phyloP scores from a whole-genome alignment of 169 alveolate species.

The Cryptosporidium andersoni region DNA sequence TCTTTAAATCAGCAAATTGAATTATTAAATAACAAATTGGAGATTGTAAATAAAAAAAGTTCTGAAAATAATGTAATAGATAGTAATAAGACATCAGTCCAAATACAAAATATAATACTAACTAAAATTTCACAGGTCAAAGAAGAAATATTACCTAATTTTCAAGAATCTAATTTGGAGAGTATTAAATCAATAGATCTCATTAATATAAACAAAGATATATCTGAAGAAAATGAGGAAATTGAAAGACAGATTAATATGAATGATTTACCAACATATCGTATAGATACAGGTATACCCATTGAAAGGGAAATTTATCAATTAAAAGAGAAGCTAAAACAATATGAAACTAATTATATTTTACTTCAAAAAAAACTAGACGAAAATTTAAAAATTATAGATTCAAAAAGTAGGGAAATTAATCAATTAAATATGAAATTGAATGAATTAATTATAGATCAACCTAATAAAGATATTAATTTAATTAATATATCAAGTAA shows the following conservation, averaged over 20 bases:
- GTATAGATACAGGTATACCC: conserved; percentile 44
- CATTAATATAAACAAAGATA: conserved; percentile 18
- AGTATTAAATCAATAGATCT: conserved; percentile 29
- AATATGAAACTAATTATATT: conserved; percentile 30
- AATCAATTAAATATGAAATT: conserved; percentile 44
- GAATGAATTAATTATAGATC: conserved; percentile 27
- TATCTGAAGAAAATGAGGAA: conserved; percentile 51
- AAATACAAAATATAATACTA: conserved; percentile 16
- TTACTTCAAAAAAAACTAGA: conserved; percentile 34
- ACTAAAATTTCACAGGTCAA: conserved; percentile 22
- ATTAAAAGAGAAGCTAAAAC: conserved; percentile 26
- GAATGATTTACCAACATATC: conserved; percentile 48
- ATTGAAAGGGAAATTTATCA: conserved; percentile 54
- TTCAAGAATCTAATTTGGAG: conserved; percentile 23
- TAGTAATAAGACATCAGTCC: conserved; percentile 14
- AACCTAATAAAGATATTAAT: conserved; percentile 26
- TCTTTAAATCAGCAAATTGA: conserved; percentile 25
- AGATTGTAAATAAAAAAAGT: background rate
- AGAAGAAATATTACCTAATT: conserved; percentile 19
- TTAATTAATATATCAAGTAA: conserved; percentile 32
- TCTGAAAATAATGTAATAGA: conserved; percentile 25
- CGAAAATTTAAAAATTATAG: conserved; percentile 10
- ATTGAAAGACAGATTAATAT: conserved; percentile 19
- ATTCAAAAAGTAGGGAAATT: conserved; percentile 51
- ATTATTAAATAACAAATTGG: conserved; percentile 14